These are phyloP conservation scores for Staphylotrichum tortipilum DNA, from an alignment of 495 filamentous ascomycete species.

Conservation along the genomic window DNA sequence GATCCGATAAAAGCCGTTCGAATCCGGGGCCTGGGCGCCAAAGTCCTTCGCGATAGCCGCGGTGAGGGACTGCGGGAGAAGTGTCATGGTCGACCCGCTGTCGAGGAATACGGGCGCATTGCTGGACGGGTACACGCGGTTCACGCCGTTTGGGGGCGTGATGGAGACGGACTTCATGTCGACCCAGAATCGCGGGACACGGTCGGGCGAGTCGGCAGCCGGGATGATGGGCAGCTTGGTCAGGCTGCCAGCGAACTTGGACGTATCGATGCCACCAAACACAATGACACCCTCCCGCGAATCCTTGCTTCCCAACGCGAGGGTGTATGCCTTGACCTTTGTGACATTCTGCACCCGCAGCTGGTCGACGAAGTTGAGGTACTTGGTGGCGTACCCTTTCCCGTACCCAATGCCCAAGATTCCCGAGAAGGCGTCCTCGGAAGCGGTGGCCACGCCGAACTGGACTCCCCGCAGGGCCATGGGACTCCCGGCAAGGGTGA, in stretches of 20 bases:
- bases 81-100: slow-evolving; percentile 81
- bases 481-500: slow-evolving; percentile 32
- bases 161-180: slow-evolving; percentile 52
- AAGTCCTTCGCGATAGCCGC: slow-evolving; percentile 55
- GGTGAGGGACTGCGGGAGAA: slow-evolving; percentile 63
- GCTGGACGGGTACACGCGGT: slow-evolving; percentile 38
- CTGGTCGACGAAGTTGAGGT: slow-evolving; percentile 40
- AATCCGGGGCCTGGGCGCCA: slow-evolving; percentile 43
- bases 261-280: slow-evolving; percentile 85
- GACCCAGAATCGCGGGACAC: slow-evolving; percentile 46
- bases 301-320: slow-evolving; percentile 40
- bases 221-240: slow-evolving; percentile 57
- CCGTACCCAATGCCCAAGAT: slow-evolving; percentile 43
- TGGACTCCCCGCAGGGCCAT: slow-evolving; percentile 30
- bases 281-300: slow-evolving; percentile 63
- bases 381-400: slow-evolving; percentile 30
- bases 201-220: slow-evolving; percentile 33
- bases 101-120: slow-evolving; percentile 68
- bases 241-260: slow-evolving; percentile 68
- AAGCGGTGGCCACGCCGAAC: slow-evolving; percentile 36
- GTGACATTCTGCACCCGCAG: slow-evolving; percentile 33
- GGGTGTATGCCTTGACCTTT: slow-evolving; percentile 38
- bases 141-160: slow-evolving; percentile 37
- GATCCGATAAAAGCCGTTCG: slow-evolving; percentile 54
- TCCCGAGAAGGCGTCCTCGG: slow-evolving; percentile 36